A percentile compares a stretch with the other conserved stretches of the same genome.
Evolutionary conservation across 768 basidiomycete species (phyloP).

Genomic region (Lentinula sp.): DNA sequence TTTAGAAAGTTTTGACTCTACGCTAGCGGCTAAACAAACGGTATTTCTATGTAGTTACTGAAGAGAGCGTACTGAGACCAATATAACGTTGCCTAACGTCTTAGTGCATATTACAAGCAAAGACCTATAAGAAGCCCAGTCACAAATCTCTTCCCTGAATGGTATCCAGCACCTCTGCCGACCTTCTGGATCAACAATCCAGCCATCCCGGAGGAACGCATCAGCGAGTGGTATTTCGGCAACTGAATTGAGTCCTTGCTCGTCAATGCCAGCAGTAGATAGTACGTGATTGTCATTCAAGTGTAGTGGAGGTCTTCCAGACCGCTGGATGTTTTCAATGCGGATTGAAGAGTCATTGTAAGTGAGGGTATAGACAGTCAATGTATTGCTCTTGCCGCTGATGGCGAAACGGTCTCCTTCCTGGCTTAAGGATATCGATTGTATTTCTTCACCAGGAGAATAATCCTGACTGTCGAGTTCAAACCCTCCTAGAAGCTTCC

Average conservation of each 20-base stretch:
- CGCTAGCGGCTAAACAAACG: too few relatives aligned
- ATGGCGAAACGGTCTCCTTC: not conserved
- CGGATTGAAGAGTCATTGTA: not conserved
- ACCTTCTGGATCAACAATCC: not conserved
- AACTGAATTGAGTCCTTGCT: not conserved
- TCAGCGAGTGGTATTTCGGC: not conserved
- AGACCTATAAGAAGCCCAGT: not conserved
- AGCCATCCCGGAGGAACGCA: not conserved
- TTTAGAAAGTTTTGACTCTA: too few relatives aligned
- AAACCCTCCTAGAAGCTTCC: not conserved
- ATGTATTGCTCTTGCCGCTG: not conserved
- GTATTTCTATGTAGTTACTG: not conserved
- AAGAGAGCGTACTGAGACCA: not conserved
- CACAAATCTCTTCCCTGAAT: not conserved
- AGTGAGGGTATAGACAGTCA: not conserved
- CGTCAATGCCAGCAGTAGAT: not conserved
- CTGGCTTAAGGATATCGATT: not conserved
- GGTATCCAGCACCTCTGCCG: not conserved
- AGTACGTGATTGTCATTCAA: not conserved
- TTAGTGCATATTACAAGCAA: not conserved
- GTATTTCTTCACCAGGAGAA: not conserved
- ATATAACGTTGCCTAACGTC: not conserved
- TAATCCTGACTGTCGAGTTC: not conserved
- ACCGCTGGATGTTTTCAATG: not conserved
- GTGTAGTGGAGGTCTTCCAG: not conserved